Base-by-base conservation (phyloP, 2,329 filamentous ascomycete genomes). In the Microcyclospora pomicola region DNA sequence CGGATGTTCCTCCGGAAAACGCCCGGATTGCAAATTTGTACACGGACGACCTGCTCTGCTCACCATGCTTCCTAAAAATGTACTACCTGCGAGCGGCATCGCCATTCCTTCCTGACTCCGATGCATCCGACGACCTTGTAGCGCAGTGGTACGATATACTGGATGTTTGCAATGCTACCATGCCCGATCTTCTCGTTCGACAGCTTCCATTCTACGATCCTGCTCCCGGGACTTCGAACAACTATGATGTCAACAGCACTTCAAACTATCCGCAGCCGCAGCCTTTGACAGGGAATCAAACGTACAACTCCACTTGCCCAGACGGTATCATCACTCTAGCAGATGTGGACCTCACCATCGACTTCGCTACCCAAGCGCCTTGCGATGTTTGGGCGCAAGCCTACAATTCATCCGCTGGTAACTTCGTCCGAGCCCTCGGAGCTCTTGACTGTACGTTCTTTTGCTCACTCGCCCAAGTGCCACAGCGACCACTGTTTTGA, bases 241-340 rank as follows among this genome's bases (percentile, higher is more conserved):
- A 24, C 19, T 24, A 24, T 24, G 19, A 24, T 24, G 19, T 24
- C 7, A 24, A 24, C 19, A 24, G 19, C 19, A 24, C 19, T 24
- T 24, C 19, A 24, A 24, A 24, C 19, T 24, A 24, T 7, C 19
- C 19, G 4, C 19, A 55, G 2, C 65, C 63, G 39, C 61, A 68
- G 6, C 47, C 49, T 7, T 24, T 24, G 19, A 24, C 19, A 5
- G 19, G 19, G 10, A 29, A 37, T 3, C 27, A 15, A 13, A 58
- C 52, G 42, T 52, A 66, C 58, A 30, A 64, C 59, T 9, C 51
- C 42, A 1, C 64, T 38, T 0, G 64, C 44, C 1, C 37, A 15
- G 0, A 56, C 53, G n/a, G 60, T 53, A 42, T 68, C 67, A 1
- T 38, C 39, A 24, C 19, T 4, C 19, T 24, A 24, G 19, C 19